These are phyloP conservation scores for Rhizophagus clarus DNA, from an alignment of 192 early-diverging fungal genomes.

Conservation along the genomic window DNA sequence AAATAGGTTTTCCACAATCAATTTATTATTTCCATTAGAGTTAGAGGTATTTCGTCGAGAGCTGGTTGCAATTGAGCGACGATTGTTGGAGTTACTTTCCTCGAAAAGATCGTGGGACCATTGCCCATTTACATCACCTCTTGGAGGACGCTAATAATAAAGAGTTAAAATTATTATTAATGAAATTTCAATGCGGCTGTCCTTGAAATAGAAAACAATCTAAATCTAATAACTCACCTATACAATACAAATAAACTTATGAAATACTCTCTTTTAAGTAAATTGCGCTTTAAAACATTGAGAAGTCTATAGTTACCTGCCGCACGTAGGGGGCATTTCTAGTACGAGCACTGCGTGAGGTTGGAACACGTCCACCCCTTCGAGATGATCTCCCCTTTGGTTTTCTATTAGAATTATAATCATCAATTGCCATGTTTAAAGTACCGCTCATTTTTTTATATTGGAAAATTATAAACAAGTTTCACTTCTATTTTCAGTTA, in stretches of 20 bases:
- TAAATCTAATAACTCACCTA: not conserved
- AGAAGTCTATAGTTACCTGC: constrained; percentile 5
- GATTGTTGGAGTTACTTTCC: constrained; percentile 1
- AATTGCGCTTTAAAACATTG: not conserved
- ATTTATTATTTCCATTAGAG: constrained; percentile 34
- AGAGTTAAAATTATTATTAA: not conserved
- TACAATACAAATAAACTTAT: not conserved
- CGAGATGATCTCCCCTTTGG: constrained; percentile 5
- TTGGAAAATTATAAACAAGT: not conserved
- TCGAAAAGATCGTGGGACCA: constrained; percentile 33
- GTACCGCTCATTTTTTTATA: constrained; percentile 17
- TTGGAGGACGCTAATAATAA: constrained; percentile 16
- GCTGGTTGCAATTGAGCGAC: not conserved
- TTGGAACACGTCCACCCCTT: constrained; percentile 3
- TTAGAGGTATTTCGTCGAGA: not conserved
- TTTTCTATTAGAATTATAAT: not conserved
- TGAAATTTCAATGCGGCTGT: not conserved
- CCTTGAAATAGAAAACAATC: not conserved
- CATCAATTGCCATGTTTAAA: constrained; percentile 27
- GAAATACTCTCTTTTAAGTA: not conserved
- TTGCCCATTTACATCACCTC: constrained; percentile 25
- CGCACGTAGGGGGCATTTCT: constrained; percentile 29
- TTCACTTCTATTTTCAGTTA: not conserved
- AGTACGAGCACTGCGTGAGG: constrained; percentile 3
- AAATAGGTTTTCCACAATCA: constrained; percentile 56